Evolutionary conservation across 495 filamentous ascomycete genomes (phyloP).

Genomic region (Viridothelium virens): DNA sequence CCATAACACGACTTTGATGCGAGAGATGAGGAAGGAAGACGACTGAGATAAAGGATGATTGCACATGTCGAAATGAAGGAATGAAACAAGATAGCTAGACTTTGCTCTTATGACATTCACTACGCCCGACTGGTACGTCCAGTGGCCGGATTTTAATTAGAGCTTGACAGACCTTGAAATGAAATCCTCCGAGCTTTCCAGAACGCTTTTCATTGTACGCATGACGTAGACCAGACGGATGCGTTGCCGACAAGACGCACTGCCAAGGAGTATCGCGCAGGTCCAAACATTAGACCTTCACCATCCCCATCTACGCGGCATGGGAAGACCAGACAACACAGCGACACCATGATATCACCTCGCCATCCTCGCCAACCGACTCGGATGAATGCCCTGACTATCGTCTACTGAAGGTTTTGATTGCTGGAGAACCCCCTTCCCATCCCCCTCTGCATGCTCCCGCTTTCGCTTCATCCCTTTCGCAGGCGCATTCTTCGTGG

Average conservation of each 20-base stretch:
- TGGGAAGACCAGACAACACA: neutral
- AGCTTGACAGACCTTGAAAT: no score
- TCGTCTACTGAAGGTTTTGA: constrained; percentile 5
- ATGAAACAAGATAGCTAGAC: no score
- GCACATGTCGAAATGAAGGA: no score
- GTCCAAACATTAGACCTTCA: neutral
- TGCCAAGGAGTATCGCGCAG: neutral
- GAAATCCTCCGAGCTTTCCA: no score
- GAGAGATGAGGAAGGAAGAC: no score
- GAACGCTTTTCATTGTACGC: no score
- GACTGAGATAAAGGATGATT: no score
- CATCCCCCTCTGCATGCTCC: neutral
- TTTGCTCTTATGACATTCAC: no score
- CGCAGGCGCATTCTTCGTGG: neutral
- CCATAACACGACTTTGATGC: no score
- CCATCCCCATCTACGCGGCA: neutral
- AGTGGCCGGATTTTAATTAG: no score
- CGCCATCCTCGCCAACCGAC: constrained; percentile 28
- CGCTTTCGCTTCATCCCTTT: constrained; percentile 1
- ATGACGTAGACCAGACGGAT: neutral
- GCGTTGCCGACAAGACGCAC: neutral
- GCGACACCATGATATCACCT: neutral
- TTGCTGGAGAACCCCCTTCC: neutral
- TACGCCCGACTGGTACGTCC: no score
- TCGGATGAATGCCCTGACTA: constrained; percentile 32